Evolutionary conservation across 352 stramenopile genomes (phyloP), one percentile per base, ranked within the genome.

Genomic region (Pythium vanterpoolii): DNA sequence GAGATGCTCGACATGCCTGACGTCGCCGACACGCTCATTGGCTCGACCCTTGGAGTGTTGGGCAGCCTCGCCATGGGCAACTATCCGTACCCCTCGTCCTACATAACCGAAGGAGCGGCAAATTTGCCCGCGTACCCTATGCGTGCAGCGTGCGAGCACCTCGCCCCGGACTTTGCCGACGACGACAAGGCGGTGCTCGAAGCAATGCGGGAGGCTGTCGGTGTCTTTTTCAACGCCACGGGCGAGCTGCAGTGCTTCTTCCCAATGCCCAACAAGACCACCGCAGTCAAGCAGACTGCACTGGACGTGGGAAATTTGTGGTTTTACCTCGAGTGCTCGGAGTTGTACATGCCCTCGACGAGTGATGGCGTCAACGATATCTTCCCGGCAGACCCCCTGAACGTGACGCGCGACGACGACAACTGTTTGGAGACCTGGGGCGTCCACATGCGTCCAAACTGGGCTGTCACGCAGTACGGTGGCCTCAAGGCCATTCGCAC

Each of bases 11-110:
- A 36, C 31, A 36, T 36, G 31, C 11, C 11, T 5, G 48, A 74
- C 4, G 83, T 92, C 46, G 75, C 87, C 7, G 71, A 68, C 8
- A 64, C 8, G 10, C 54, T 96, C 27, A 77, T 88, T 13, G 69
- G 87, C 38, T 90, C 74, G 77, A 66, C 72, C 43, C 83, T 87
- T 56, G 80, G 72, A 6, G 83, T 87, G 6, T 98, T 90, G 56
- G 94, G 94, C 73, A 93, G 87, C 73, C 78, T 98, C 76, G 93
- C 93, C 16, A 98, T 98, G 89, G 95, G 95, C 31, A 97, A 98
- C 71, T 99, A 96, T 69, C 96, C 96, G 9, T 99, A 98, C 73
- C 85, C 93, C 19, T 96, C 87, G n/a, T 83, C 77, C 10, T 99
- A 98, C 73, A 96, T 98, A 59, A 83, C 93, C 64, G 94, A 96